A percentile compares a stretch with the other conserved stretches of the same genome.
Evolutionary conservation across 495 filamentous ascomycete species (phyloP).

Genomic region (Lasiosphaeria ovina): DNA sequence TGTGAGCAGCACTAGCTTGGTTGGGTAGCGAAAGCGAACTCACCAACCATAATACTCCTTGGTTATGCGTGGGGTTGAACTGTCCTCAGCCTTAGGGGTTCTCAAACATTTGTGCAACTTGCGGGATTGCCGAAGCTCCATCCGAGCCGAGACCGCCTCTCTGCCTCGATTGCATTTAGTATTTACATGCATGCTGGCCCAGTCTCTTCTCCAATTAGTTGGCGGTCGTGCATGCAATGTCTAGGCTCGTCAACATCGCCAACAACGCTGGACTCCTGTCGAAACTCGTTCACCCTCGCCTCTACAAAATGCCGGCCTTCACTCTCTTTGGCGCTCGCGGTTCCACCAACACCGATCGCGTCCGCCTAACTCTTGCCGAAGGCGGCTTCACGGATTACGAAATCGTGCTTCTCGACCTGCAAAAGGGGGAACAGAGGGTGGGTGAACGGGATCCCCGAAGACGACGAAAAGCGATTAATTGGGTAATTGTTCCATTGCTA

Average conservation of each 20-base stretch:
- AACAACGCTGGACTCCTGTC: conserved; percentile 23
- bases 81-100: not conserved
- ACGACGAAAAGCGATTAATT: not conserved
- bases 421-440: conserved; percentile 39
- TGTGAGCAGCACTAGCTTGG: conserved; percentile 27
- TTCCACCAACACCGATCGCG: conserved; percentile 39
- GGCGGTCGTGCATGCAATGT: not conserved
- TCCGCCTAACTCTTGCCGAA: conserved; percentile 39
- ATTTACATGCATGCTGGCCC: too few relatives aligned
- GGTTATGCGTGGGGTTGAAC: not conserved
- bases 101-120: not conserved
- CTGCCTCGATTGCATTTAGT: too few relatives aligned
- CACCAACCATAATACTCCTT: conserved; percentile 24
- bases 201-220: too few relatives aligned
- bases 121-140: not conserved
- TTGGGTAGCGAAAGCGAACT: conserved; percentile 36
- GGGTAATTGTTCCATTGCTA: not conserved
- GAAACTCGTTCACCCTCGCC: conserved; percentile 24
- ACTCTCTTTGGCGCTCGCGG: conserved; percentile 39
- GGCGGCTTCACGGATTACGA: conserved; percentile 40
- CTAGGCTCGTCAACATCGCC: conserved; percentile 7
- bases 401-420: conserved; percentile 36
- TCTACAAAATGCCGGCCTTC: conserved; percentile 40
- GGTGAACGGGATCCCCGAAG: conserved; percentile 6
- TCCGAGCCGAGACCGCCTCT: not conserved